phyloP scores from a whole-genome alignment of 805 yeast genomes.

The Isabelozyma pseudorhagii region DNA sequence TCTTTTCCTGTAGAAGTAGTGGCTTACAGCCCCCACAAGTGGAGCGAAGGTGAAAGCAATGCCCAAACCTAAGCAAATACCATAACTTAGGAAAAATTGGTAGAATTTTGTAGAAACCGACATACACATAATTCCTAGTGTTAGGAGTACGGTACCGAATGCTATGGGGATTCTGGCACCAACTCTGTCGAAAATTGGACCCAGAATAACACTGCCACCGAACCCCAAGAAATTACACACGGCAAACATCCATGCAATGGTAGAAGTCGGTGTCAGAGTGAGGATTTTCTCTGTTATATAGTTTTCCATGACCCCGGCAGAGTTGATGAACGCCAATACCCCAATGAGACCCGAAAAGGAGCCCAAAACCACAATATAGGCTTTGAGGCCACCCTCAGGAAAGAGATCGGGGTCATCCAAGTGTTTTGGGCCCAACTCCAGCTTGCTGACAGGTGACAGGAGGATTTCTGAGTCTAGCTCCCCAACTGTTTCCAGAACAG shows the following conservation, averaged over 20 bases:
- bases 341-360: slow-evolving; percentile 25
- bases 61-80: slow-evolving; percentile 22
- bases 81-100: slow-evolving; percentile 23
- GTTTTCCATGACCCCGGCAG: slow-evolving; percentile 21
- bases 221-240: slow-evolving; percentile 21
- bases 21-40: slow-evolving; percentile 20
- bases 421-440: background rate
- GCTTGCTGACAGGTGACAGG: background rate
- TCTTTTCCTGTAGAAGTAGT: slow-evolving; percentile 21
- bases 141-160: slow-evolving; percentile 13
- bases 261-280: slow-evolving; percentile 9
- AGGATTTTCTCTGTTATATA: slow-evolving; percentile 14
- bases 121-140: slow-evolving; percentile 18
- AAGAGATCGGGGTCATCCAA: slow-evolving; percentile 21
- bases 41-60: slow-evolving; percentile 21
- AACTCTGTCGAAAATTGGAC: slow-evolving; percentile 24
- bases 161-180: slow-evolving; percentile 20
- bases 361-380: slow-evolving; percentile 20
- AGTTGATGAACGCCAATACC: slow-evolving; percentile 21
- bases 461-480: background rate
- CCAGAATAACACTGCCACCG: slow-evolving; percentile 19
- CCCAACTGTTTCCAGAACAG: too few species aligned
- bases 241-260: slow-evolving; percentile 28
- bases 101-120: slow-evolving; percentile 17
- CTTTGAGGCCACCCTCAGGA: slow-evolving; percentile 25